These are phyloP conservation scores for Globisporangium okanoganense DNA, from an alignment of 352 stramenopile species.

Conservation along the genomic window DNA sequence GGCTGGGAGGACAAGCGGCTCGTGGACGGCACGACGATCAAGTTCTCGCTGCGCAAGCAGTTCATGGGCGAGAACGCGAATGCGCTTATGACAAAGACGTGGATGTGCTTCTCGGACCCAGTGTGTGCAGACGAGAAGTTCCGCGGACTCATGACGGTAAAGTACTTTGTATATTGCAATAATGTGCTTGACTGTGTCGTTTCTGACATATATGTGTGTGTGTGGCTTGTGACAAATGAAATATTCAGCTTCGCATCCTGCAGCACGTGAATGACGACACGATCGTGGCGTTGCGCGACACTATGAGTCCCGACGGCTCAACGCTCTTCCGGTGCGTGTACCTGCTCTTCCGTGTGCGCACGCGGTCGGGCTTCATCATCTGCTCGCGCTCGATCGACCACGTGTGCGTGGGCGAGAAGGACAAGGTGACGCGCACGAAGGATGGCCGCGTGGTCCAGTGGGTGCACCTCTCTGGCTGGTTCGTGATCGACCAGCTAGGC, in stretches of 20 bases:
- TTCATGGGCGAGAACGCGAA: constrained; percentile 37
- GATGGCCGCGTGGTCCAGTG: constrained; percentile 53
- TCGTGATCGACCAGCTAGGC: constrained; percentile 51
- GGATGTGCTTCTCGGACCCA: constrained; percentile 69
- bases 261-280: constrained; percentile 71
- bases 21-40: constrained; percentile 44
- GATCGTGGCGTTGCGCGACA: constrained; percentile 61
- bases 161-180: neutral
- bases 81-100: constrained; percentile 55
- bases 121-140: constrained; percentile 57
- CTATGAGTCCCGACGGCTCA: constrained; percentile 28
- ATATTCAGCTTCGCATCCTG: constrained; percentile 39
- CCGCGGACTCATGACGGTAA: constrained; percentile 50
- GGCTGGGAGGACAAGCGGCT: constrained; percentile 68
- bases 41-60: constrained; percentile 63
- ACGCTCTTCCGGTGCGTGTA: constrained; percentile 66
- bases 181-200: neutral
- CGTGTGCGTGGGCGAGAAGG: constrained; percentile 10
- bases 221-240: constrained; percentile 4
- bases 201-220: neutral
- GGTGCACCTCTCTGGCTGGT: constrained; percentile 69
- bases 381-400: constrained; percentile 50
- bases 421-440: constrained; percentile 19
- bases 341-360: constrained; percentile 69
- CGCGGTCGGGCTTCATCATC: constrained; percentile 57